Percentiles rank a stretch among this genome's conserved stretches.
These are phyloP conservation scores for Candida boleticola DNA, from an alignment of 805 yeast genomes.

Conservation along the genomic window DNA sequence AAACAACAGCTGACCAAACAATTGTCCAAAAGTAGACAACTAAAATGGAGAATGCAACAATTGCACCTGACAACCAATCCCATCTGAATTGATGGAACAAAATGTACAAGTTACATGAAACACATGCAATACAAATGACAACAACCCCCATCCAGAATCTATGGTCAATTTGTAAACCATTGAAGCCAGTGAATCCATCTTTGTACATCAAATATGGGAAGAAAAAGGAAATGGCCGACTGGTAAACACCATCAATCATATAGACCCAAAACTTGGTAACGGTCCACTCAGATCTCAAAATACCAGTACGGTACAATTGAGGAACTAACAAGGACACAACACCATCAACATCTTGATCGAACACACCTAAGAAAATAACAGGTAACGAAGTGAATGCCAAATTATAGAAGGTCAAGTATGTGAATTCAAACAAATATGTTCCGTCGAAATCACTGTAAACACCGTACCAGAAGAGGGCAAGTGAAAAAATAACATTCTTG, in stretches of 20 bases:
- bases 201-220: slow-evolving; percentile 59
- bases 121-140: slow-evolving; percentile 64
- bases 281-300: slow-evolving; percentile 69
- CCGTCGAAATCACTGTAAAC: slow-evolving; percentile 76
- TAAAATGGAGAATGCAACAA: slow-evolving; percentile 56
- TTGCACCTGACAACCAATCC: slow-evolving; percentile 70
- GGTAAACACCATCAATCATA: slow-evolving; percentile 76
- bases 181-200: slow-evolving; percentile 29
- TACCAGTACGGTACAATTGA: slow-evolving; percentile 71
- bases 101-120: slow-evolving; percentile 66
- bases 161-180: slow-evolving; percentile 64
- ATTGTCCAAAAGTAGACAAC: slow-evolving; percentile 77
- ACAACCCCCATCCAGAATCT: slow-evolving; percentile 69
- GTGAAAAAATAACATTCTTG: slow-evolving; percentile 72
- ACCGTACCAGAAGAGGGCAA: slow-evolving; percentile 80
- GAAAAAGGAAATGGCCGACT: slow-evolving; percentile 68
- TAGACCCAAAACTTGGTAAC: slow-evolving; percentile 67
- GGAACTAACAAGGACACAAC: slow-evolving; percentile 71
- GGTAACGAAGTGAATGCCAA: slow-evolving; percentile 83
- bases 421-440: slow-evolving; percentile 72
- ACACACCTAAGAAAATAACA: slow-evolving; percentile 71
- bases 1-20: slow-evolving; percentile 60
- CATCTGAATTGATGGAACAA: slow-evolving; percentile 70
- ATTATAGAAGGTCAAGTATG: slow-evolving; percentile 76
- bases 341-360: slow-evolving; percentile 79